phyloP scores from a whole-genome alignment of 108 stramenopile species.

The Nannochloropsis gaditana region DNA sequence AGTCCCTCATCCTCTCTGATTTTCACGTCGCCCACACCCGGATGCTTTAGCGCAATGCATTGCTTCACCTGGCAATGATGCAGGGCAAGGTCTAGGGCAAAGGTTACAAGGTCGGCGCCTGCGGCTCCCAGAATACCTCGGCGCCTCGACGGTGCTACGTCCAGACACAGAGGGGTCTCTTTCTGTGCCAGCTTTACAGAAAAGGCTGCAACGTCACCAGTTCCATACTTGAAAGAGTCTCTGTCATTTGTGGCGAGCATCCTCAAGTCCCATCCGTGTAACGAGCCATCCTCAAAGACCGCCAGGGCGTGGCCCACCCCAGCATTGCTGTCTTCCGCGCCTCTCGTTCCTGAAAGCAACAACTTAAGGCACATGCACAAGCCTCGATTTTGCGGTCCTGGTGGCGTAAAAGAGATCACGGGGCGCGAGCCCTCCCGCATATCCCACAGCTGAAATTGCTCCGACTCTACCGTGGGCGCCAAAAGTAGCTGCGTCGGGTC shows the following conservation, averaged over 20 bases:
- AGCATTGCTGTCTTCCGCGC: neutral
- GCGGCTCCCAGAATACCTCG: neutral
- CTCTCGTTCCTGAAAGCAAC: neutral
- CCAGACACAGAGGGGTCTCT: neutral
- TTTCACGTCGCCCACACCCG: neutral
- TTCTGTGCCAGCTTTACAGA: neutral
- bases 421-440: neutral
- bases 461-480: neutral
- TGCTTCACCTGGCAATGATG: neutral
- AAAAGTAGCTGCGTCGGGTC: neutral
- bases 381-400: neutral
- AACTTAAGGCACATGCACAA: neutral
- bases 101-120: neutral
- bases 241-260: neutral
- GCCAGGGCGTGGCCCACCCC: neutral
- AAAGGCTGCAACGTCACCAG: neutral
- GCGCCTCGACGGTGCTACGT: neutral
- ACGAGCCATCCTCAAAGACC: neutral
- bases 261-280: neutral
- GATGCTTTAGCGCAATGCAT: neutral
- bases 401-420: neutral
- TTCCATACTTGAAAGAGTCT: neutral
- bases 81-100: neutral
- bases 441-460: conserved; percentile 7
- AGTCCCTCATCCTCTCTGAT: neutral